A percentile compares a stretch with the other conserved stretches of the same genome.
phyloP scores from a whole-genome alignment of 2,329 filamentous ascomycete species.

The Penicillium sclerotigenum region DNA sequence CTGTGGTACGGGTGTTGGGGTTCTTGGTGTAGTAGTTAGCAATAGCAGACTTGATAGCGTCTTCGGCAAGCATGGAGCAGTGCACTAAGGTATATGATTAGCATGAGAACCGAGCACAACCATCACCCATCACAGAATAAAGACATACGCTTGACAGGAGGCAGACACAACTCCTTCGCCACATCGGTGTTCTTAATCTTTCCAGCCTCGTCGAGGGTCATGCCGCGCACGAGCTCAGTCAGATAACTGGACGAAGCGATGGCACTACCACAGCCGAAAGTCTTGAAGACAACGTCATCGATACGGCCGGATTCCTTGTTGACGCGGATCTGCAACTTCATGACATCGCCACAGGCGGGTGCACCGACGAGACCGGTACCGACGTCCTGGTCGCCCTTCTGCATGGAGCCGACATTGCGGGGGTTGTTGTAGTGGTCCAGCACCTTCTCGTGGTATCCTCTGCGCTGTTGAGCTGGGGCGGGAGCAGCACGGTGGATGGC shows the following conservation, averaged over 20 bases:
- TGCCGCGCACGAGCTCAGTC: slow-evolving; percentile 90
- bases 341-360: slow-evolving; percentile 88
- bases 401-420: slow-evolving; percentile 74
- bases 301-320: slow-evolving; percentile 86
- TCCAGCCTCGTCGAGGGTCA: slow-evolving; percentile 91
- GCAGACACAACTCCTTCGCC: slow-evolving; percentile 91
- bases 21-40: slow-evolving; percentile 91
- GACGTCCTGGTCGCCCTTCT: slow-evolving; percentile 76
- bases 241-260: slow-evolving; percentile 94
- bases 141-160: slow-evolving; percentile 77
- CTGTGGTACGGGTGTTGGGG: slow-evolving; percentile 68
- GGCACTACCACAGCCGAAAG: slow-evolving; percentile 88
- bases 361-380: slow-evolving; percentile 88
- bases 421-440: slow-evolving; percentile 81
- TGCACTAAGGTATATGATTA: slow-evolving; percentile 57
- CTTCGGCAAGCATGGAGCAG: slow-evolving; percentile 89
- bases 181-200: slow-evolving; percentile 97
- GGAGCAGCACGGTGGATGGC: slow-evolving; percentile 36
- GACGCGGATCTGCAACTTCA: slow-evolving; percentile 91
- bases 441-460: slow-evolving; percentile 66
- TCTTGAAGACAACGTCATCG: slow-evolving; percentile 96
- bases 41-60: slow-evolving; percentile 89
- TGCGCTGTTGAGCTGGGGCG: slow-evolving; percentile 34
- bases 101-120: not conserved
- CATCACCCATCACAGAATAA: not conserved